Conservation (phyloP, 192 early-diverging fungal species). For the Umbelopsis vinacea region DNA sequence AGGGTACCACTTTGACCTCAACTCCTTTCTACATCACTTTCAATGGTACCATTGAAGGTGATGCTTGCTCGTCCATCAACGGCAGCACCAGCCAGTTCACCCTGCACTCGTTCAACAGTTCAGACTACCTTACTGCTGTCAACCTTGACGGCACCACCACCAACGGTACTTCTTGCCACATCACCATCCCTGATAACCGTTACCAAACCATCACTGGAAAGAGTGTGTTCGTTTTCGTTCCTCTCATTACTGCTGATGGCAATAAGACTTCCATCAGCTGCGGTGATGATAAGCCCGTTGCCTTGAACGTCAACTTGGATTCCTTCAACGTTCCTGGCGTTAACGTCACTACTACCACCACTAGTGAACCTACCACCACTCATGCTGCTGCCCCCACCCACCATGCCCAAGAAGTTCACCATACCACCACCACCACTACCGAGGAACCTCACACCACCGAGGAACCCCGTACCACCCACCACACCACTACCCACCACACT, state of each 20-base stretch:
- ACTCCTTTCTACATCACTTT: conserved; percentile 23
- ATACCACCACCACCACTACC: conserved; percentile 14
- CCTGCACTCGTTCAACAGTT: not conserved
- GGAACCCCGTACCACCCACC: not conserved
- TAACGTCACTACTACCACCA: not conserved
- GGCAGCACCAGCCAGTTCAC: not conserved
- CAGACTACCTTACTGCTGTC: conserved; percentile 6
- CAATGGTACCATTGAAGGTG: conserved; percentile 12
- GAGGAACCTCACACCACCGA: not conserved
- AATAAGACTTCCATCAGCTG: conserved; percentile 5
- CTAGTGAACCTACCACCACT: not conserved
- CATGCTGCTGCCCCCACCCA: not conserved
- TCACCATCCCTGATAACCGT: conserved; percentile 5
- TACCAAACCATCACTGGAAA: conserved; percentile 7
- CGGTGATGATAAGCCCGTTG: conserved; percentile 1
- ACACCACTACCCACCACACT: not conserved
- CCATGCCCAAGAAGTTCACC: not conserved
- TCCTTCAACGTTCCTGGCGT: conserved; percentile 5
- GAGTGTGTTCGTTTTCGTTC: conserved; percentile 12
- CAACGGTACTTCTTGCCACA: conserved; percentile 11
- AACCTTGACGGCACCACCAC: conserved; percentile 12
- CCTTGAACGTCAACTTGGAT: conserved; percentile 18
- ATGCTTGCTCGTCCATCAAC: not conserved
- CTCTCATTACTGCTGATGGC: conserved; percentile 1
- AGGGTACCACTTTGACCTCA: conserved; percentile 3